Evolutionary conservation across 1,284 basidiomycete genomes (phyloP), one percentile per base, ranked within the genome.

Genomic region (Waitea zeae): DNA sequence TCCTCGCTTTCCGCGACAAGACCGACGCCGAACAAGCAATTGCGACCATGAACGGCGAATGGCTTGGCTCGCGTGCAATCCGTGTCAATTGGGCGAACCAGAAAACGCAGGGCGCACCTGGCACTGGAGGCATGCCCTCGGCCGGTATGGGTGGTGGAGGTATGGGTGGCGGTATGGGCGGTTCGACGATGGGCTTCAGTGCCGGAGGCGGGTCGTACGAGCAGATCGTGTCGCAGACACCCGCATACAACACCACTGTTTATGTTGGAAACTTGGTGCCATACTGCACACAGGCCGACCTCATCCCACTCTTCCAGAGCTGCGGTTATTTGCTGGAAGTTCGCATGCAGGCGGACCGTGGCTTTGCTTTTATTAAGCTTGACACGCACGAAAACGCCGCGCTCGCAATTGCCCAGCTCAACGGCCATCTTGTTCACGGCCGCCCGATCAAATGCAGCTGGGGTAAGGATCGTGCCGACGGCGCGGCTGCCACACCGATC

Each of bases 51-150:
- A 97, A 98, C 50, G 95, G 95, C 38, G 93, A 98, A 65, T 98
- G 89, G 90, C 71, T 99, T 29, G 93, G 93, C 34, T 87, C 87
- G 31, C 77, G 95, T 41, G 89, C 92, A 37, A 97, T 99, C 49
- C 81, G 93, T 42, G 92, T 98, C 57, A 98, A 99, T 62, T 99
- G 93, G 93, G 93, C 93, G 33, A 97, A 95, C 62, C 92, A 92
- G 61, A 97, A 97, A 67, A 95, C 88, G 17, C 84, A 89, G 56
- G 79, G 78, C 39, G 63, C 51, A 13, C 45, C 48, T 36, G 41
- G 24, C 7, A n/a, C 49, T 15, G 39, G 41, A 34, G 40, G 41
- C 33, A 37, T 48, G 28, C 65, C 64, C 12, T 51, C 62, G 26
- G 58, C 57, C 38, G 51, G 53, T 22, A 51, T 57, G 22, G 69